phyloP scores from a whole-genome alignment of 352 stramenopile species.

The Phytopythium montanum region DNA sequence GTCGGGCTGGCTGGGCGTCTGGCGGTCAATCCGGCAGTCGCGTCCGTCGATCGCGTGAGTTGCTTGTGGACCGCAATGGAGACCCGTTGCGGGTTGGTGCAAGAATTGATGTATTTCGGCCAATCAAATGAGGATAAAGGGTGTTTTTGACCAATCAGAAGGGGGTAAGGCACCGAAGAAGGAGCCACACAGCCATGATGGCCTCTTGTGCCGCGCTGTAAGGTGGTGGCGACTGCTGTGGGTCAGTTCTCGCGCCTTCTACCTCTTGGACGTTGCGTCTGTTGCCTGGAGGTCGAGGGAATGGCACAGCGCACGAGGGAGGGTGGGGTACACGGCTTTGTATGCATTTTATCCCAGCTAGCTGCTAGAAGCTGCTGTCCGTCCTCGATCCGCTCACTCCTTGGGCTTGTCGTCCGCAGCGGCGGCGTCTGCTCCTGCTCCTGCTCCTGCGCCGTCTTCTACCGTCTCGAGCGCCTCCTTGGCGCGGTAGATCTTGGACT shows the following conservation, averaged over 20 bases:
- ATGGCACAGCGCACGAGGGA: not conserved
- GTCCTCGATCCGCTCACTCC: not conserved
- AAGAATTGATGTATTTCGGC: slow-evolving; percentile 2
- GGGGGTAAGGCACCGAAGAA: not conserved
- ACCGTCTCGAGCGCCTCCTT: slow-evolving; percentile 81
- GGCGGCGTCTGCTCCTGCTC: too few species aligned
- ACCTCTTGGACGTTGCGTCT: not conserved
- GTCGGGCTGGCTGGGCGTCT: too few species aligned
- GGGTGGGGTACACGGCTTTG: not conserved
- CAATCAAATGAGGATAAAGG: not conserved
- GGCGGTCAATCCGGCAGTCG: not conserved
- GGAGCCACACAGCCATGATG: not conserved
- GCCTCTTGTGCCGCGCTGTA: not conserved
- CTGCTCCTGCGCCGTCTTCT: slow-evolving; percentile 24
- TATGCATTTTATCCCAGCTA: not conserved
- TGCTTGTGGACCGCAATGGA: not conserved
- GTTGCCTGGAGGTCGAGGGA: not conserved
- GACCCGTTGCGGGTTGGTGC: not conserved
- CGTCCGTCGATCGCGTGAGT: not conserved
- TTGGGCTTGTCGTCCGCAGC: slow-evolving; percentile 16
- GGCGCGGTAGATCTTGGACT: slow-evolving; percentile 91
- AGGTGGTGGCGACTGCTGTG: not conserved
- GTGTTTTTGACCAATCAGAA: not conserved
- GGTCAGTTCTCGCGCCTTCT: not conserved
- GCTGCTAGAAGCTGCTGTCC: slow-evolving; percentile 4